phyloP scores from a whole-genome alignment of 2,329 filamentous ascomycete species.

The Sclerotinia spermophila region DNA sequence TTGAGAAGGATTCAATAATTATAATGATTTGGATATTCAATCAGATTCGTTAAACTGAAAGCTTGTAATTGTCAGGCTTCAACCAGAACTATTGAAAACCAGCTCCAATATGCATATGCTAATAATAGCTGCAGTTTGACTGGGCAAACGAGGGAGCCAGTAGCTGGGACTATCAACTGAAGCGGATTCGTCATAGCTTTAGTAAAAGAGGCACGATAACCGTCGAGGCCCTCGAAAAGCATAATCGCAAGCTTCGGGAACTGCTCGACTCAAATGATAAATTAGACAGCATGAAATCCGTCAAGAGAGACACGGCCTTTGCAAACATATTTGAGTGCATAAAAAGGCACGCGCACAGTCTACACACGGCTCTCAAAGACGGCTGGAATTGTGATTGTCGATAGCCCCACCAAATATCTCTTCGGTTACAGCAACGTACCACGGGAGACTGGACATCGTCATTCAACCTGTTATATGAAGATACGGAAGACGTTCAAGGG shows the following conservation, averaged over 20 bases:
- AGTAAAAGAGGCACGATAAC: conserved; percentile 26
- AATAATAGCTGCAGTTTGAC: conserved; percentile 23
- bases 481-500: background rate
- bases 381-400: conserved; percentile 30
- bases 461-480: conserved; percentile 1
- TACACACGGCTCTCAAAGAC: conserved; percentile 28
- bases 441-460: conserved; percentile 20
- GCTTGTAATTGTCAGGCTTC: too few species aligned
- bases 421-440: conserved; percentile 27
- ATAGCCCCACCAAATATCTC: conserved; percentile 22
- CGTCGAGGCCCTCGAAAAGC: conserved; percentile 23
- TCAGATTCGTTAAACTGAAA: too few species aligned
- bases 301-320: conserved; percentile 27
- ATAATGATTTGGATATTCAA: too few species aligned
- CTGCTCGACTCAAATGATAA: conserved; percentile 27
- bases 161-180: conserved; percentile 30
- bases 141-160: conserved; percentile 28
- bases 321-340: conserved; percentile 29
- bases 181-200: conserved; percentile 29
- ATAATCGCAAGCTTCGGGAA: conserved; percentile 27
- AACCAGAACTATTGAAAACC: too few species aligned
- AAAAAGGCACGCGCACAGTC: conserved; percentile 25
- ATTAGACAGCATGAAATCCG: conserved; percentile 22
- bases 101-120: background rate
- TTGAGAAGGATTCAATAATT: too few species aligned